Conservation (phyloP, 2,329 filamentous ascomycete species). For the Colletotrichum noveboracense region DNA sequence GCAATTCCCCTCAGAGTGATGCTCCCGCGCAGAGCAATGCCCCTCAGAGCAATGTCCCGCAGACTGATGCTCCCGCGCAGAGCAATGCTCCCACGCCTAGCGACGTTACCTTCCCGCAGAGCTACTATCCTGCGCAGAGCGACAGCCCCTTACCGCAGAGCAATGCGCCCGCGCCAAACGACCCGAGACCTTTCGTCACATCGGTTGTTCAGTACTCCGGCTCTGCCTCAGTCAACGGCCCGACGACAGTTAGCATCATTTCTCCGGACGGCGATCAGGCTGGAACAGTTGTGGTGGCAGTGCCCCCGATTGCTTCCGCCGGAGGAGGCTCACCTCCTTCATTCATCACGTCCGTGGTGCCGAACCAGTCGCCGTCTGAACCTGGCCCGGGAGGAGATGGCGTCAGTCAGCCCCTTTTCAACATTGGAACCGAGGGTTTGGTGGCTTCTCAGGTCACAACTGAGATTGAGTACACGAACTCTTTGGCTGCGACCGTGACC, state of each 20-base stretch:
- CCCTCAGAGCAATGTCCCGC: neutral
- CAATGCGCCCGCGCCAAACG: neutral
- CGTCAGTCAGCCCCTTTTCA: neutral
- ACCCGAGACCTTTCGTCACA: neutral
- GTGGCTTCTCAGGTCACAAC: neutral
- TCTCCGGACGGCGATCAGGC: neutral
- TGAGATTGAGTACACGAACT: neutral
- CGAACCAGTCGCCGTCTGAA: neutral
- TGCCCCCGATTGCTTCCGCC: conserved; percentile 4
- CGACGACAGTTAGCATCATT: conserved; percentile 8
- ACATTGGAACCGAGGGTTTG: neutral
- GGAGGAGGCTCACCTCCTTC: conserved; percentile 7
- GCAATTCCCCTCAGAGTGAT: neutral
- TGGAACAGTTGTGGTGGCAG: conserved; percentile 12
- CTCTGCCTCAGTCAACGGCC: neutral
- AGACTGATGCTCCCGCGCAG: neutral
- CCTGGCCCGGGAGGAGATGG: neutral
- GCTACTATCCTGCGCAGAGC: neutral
- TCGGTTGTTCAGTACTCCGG: conserved; percentile 5
- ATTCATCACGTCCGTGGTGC: neutral
- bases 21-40: neutral
- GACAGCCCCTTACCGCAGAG: neutral
- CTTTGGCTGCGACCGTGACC: neutral
- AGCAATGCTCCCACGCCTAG: neutral
- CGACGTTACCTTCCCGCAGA: neutral